Conservation (phyloP, 2,329 filamentous ascomycete genomes). For the Trichoderma harzianum region DNA sequence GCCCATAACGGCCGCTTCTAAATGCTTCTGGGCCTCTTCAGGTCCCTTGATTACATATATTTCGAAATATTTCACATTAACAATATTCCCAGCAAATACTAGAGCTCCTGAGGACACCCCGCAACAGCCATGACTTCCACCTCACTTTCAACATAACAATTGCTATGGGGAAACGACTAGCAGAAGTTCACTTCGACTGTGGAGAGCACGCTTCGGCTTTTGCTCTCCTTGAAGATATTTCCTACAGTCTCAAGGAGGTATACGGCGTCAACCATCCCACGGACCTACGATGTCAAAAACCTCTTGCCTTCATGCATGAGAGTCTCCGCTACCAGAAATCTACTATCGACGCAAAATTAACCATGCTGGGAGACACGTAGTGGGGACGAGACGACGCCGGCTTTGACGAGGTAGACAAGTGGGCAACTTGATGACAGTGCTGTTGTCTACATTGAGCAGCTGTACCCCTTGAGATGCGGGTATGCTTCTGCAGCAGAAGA, state of each 20-base stretch:
- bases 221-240: neutral
- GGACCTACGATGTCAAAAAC: neutral
- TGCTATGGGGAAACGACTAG: fast-evolving
- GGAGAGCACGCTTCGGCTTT: neutral
- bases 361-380: neutral
- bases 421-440: neutral
- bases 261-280: neutral
- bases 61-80: neutral
- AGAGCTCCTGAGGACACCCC: neutral
- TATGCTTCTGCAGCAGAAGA: neutral
- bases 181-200: neutral
- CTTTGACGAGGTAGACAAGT: neutral
- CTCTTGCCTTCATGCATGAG: neutral
- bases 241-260: neutral
- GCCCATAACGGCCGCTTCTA: neutral
- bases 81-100: neutral
- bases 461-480: neutral
- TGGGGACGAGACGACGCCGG: neutral
- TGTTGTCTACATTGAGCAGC: neutral
- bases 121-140: neutral
- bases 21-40: neutral
- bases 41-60: no score
- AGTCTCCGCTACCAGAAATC: neutral
- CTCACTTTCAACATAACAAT: neutral
- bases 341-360: neutral